phyloP scores from a whole-genome alignment of 257 asterid species.

The Gentiana dahurica region DNA sequence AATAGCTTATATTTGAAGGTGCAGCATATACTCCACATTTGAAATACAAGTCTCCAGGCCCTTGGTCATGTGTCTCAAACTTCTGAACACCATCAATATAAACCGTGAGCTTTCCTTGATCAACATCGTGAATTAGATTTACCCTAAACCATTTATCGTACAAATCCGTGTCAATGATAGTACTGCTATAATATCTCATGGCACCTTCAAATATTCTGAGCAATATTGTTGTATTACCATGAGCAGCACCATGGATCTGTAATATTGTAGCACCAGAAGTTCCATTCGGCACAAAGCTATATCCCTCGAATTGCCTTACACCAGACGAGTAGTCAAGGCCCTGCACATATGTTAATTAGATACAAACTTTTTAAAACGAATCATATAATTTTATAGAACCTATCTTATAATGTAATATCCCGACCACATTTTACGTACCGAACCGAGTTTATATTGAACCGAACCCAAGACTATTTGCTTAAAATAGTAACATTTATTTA shows the following conservation, averaged over 20 bases:
- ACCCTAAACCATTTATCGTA: slow-evolving; percentile 29
- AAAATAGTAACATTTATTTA: too few relatives aligned
- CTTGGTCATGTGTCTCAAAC: slow-evolving; percentile 16
- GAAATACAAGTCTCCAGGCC: slow-evolving; percentile 25
- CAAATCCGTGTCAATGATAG: slow-evolving; percentile 12
- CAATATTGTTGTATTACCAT: slow-evolving; percentile 18
- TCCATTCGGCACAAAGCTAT: slow-evolving; percentile 27
- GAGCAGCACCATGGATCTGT: slow-evolving; percentile 26
- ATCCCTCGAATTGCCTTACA: slow-evolving; percentile 31
- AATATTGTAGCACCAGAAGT: slow-evolving; percentile 25
- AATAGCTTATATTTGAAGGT: slow-evolving; percentile 18
- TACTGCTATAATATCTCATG: slow-evolving; percentile 20
- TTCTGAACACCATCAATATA: slow-evolving; percentile 19
- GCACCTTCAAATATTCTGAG: slow-evolving; percentile 24
- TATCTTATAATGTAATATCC: too few relatives aligned
- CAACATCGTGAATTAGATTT: slow-evolving; percentile 23
- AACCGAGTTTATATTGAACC: too few relatives aligned
- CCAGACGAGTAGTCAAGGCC: slow-evolving; percentile 31
- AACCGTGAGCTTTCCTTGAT: slow-evolving; percentile 20
- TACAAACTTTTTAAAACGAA: too few relatives aligned
- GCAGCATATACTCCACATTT: slow-evolving; percentile 40
- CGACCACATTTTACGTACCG: too few relatives aligned
- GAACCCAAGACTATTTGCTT: too few relatives aligned
- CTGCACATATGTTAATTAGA: slow-evolving; percentile 3
- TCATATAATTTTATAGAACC: too few relatives aligned